Evolutionary conservation across 2,329 filamentous ascomycete genomes (phyloP).

Genomic region (Pseudopyricularia cyperi): DNA sequence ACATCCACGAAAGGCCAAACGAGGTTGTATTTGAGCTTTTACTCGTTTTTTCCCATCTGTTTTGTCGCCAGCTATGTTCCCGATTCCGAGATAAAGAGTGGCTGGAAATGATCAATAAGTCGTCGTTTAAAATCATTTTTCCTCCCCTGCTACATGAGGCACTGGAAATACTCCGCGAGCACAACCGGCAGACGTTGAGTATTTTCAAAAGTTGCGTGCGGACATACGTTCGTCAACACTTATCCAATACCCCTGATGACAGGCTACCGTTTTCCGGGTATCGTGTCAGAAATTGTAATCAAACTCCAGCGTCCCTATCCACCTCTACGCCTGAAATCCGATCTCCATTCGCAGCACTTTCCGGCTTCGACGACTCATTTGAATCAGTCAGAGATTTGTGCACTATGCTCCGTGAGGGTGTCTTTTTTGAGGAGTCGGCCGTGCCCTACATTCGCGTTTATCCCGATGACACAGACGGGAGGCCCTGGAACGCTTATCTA

Average conservation of each 20-base stretch:
- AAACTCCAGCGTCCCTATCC: neutral
- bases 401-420: conserved; percentile 46
- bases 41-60: conserved; percentile 58
- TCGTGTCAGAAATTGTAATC: conserved; percentile 24
- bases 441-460: conserved; percentile 56
- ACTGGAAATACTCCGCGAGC: conserved; percentile 37
- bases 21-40: conserved; percentile 45
- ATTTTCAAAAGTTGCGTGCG: conserved; percentile 58
- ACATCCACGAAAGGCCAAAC: conserved; percentile 36
- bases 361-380: conserved; percentile 53
- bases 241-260: conserved; percentile 34
- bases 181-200: conserved; percentile 52
- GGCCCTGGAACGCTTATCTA: conserved; percentile 52
- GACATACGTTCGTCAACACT: conserved; percentile 54
- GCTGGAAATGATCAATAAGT: conserved; percentile 36
- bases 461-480: conserved; percentile 33
- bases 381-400: conserved; percentile 56
- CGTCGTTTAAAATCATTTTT: conserved; percentile 53
- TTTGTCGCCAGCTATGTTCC: conserved; percentile 42
- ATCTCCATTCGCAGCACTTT: conserved; percentile 60
- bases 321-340: conserved; percentile 25
- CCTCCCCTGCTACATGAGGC: conserved; percentile 47
- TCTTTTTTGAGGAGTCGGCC: conserved; percentile 63
- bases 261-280: conserved; percentile 44
- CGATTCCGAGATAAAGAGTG: conserved; percentile 30